phyloP scores from a whole-genome alignment of 2,329 filamentous ascomycete species.

The Dryadomyces quercus-mongolicae region DNA sequence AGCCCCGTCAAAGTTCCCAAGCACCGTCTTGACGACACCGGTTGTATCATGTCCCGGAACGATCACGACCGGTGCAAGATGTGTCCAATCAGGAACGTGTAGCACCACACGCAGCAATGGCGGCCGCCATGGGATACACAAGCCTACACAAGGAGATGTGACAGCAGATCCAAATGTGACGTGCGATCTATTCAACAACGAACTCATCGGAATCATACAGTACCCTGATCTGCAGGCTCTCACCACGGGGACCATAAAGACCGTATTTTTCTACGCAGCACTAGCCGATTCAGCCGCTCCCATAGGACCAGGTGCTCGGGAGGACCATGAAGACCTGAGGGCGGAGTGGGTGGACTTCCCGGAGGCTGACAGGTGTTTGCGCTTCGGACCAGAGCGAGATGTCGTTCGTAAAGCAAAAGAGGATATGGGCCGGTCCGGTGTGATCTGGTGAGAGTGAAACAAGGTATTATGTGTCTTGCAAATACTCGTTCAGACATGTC shows the following conservation, averaged over 20 bases:
- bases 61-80: no score
- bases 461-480: not conserved
- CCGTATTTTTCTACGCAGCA: constrained; percentile 28
- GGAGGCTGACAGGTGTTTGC: constrained; percentile 4
- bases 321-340: constrained; percentile 11
- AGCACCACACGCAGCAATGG: no score
- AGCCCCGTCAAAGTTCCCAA: no score
- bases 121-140: not conserved
- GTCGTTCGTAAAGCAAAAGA: constrained; percentile 7
- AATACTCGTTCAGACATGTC: no score
- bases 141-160: not conserved
- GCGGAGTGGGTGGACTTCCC: constrained; percentile 10
- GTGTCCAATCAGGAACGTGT: no score
- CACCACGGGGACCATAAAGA: constrained; percentile 22
- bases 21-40: no score
- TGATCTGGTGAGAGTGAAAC: not conserved
- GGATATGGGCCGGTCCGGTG: constrained; percentile 9
- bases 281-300: constrained; percentile 7
- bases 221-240: constrained; percentile 23
- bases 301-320: constrained; percentile 8
- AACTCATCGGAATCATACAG: constrained; percentile 23
- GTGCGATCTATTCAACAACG: constrained; percentile 19
- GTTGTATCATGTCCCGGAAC: no score
- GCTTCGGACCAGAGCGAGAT: constrained; percentile 8
- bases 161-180: constrained; percentile 16